Conservation (phyloP, 768 basidiomycete species). For the Auricularia sp. region DNA sequence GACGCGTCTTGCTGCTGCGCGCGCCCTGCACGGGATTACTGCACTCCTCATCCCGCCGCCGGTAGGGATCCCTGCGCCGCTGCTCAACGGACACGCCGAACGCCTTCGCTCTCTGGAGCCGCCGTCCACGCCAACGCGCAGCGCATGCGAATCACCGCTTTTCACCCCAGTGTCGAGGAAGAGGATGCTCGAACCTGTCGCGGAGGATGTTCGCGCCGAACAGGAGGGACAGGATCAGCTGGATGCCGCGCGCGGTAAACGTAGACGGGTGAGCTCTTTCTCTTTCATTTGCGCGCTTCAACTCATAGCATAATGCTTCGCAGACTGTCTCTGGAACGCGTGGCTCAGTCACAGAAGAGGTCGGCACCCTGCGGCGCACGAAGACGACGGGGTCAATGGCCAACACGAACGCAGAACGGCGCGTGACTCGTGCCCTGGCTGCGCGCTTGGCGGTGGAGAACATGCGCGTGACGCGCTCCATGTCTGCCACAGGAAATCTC, state of each 20-base stretch:
- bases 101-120: neutral
- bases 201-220: neutral
- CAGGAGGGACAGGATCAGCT: neutral
- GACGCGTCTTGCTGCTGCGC: neutral
- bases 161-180: neutral
- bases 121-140: no score
- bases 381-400: no score
- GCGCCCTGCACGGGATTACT: neutral
- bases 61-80: neutral
- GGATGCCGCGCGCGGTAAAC: no score
- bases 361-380: no score
- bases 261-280: no score
- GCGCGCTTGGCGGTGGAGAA: neutral
- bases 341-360: neutral
- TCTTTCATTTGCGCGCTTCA: neutral
- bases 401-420: no score
- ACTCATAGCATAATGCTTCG: neutral
- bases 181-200: neutral
- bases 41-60: neutral
- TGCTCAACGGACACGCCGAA: neutral
- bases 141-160: neutral
- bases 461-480: neutral
- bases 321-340: neutral
- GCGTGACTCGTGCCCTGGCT: no score
- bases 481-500: neutral